Base-by-base conservation (phyloP, 116 monocot species). In the Iris pallida region DNA sequence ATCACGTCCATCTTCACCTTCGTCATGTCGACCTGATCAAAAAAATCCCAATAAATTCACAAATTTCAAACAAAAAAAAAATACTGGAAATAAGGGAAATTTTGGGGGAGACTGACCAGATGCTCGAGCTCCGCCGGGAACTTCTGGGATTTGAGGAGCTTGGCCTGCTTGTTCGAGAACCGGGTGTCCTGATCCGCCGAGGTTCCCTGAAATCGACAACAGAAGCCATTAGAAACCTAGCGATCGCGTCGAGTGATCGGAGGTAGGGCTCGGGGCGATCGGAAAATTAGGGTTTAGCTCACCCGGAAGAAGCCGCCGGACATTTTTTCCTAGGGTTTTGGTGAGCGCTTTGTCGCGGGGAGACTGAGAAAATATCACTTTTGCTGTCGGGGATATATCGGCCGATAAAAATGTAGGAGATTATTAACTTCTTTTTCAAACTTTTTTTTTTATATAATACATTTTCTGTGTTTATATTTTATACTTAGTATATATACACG, bases 151-250 rank as follows among this genome's bases (percentile, higher is more conserved):
- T 97, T 97, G 61, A 97, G 83, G 40, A 97, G 85, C 92, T 97
- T 97, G 53, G 97, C 90, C 59, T 97, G 97, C 85, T 97, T 97
- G 80, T 97, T 92, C 51, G 97, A 97, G 90, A 97, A 97, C 51
- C 97, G 82, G 44, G 92, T 97, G 67, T 97, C 97, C 85, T 97
- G 97, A 68, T 97, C 97, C 52, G 92, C 87, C 6, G 97, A 92
- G 13, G 97, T 97, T 0, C 97, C 97, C 97, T 97, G 66, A 55
- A 58, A 74, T 17, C 62, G 17, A 42, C 53, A 53, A 4, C 16
- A 14, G 14, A 58, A 11, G 61, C 6, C 66, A 52, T 61, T 20
- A 13, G 54, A 30, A 61, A 17, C 8, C 0, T 14, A 45, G 8
- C 43, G 10, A 53, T 53, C 11, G 16, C 14, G 40, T 8, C 8